These are phyloP conservation scores for Aspergillus unguis DNA, from an alignment of 2,329 filamentous ascomycete species.

Conservation along the genomic window DNA sequence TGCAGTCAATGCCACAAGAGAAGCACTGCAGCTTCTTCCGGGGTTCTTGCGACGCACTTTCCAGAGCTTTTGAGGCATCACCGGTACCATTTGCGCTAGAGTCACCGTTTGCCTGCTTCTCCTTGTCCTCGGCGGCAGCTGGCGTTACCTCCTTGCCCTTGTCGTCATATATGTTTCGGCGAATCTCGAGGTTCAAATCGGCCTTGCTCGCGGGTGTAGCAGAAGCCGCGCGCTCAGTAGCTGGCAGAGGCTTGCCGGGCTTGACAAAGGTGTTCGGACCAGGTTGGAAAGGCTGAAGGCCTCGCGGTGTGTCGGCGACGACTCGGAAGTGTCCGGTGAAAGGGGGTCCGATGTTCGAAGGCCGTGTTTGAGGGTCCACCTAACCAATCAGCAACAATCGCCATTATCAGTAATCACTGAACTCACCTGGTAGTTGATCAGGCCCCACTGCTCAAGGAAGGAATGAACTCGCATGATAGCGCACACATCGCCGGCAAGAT, in stretches of 20 bases:
- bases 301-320: slow-evolving; percentile 90
- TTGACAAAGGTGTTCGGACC: slow-evolving; percentile 69
- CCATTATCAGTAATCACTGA: background rate
- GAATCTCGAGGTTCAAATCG: slow-evolving; percentile 86
- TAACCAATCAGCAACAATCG: slow-evolving; percentile 37
- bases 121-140: slow-evolving; percentile 61
- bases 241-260: slow-evolving; percentile 57
- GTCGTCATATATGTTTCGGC: slow-evolving; percentile 92
- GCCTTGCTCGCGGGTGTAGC: slow-evolving; percentile 66
- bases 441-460: slow-evolving; percentile 96
- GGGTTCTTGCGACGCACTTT: slow-evolving; percentile 58
- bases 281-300: slow-evolving; percentile 92
- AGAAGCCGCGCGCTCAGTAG: slow-evolving; percentile 69
- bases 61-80: slow-evolving; percentile 63
- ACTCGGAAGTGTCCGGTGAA: slow-evolving; percentile 98
- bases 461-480: slow-evolving; percentile 98
- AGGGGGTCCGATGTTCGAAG: slow-evolving; percentile 90
- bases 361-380: slow-evolving; percentile 94
- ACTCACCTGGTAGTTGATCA: slow-evolving; percentile 95
- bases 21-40: slow-evolving; percentile 75
- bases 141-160: slow-evolving; percentile 81
- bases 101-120: slow-evolving; percentile 68
- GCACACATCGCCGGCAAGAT: slow-evolving; percentile 94
- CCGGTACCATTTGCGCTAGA: slow-evolving; percentile 61
- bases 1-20: slow-evolving; percentile 89